Conservation (phyloP, 129 eudicot genomes). For the Chrysanthemum lavandulifolium region DNA sequence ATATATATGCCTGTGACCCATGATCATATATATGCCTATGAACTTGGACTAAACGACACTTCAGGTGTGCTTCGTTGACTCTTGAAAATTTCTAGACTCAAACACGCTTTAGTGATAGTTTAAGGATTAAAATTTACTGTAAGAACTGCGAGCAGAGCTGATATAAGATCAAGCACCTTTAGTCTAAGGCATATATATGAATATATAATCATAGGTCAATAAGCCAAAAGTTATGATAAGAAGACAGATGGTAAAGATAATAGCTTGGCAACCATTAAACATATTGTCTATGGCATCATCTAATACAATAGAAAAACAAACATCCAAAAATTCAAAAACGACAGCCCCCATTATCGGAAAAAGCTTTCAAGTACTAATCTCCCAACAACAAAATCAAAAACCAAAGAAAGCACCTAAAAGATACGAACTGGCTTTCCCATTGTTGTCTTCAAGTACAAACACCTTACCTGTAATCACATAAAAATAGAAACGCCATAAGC, state of each 20-base stretch:
- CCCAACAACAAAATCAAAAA: constrained; percentile 11
- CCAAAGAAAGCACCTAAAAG: constrained; percentile 32
- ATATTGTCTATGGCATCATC: constrained; percentile 13
- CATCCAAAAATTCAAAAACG: constrained; percentile 30
- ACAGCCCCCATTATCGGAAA: constrained; percentile 17
- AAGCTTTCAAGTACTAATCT: constrained; percentile 19
- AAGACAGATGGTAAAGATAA: neutral
- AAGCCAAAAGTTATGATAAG: too few relatives aligned
- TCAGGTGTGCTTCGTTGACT: too few relatives aligned
- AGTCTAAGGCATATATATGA: too few relatives aligned
- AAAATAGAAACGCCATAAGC: neutral
- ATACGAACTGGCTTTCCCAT: constrained; percentile 51
- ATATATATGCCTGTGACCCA: too few relatives aligned
- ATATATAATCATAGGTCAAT: too few relatives aligned
- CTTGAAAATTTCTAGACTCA: too few relatives aligned
- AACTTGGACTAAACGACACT: too few relatives aligned
- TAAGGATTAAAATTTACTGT: too few relatives aligned
- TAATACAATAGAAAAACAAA: constrained; percentile 6
- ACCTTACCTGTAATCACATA: constrained; percentile 35
- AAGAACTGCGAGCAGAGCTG: too few relatives aligned
- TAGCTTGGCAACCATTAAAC: constrained; percentile 9
- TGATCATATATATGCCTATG: too few relatives aligned
- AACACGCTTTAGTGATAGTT: too few relatives aligned
- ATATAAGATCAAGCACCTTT: too few relatives aligned
- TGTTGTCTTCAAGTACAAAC: constrained; percentile 55